Conservation (phyloP, 1,139 yeast species). For the Hanseniaspora sp. region DNA sequence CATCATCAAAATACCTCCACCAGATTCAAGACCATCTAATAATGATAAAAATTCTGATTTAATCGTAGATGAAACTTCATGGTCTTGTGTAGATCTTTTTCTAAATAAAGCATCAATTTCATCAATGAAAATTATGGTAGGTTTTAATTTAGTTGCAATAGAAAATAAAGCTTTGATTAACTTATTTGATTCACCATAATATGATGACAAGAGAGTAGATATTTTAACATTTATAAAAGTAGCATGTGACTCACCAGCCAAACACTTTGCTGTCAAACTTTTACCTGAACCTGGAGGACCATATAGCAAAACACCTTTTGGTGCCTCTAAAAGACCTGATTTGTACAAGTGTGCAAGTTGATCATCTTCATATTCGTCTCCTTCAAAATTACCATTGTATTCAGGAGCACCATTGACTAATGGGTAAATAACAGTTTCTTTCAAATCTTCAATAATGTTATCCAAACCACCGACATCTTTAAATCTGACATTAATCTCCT, state of each 20-base stretch:
- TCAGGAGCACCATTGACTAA: slow-evolving; percentile 43
- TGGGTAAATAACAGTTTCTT: slow-evolving; percentile 83
- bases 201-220: slow-evolving; percentile 93
- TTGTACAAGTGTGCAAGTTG: slow-evolving; percentile 18
- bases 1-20: slow-evolving; percentile 72
- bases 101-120: slow-evolving; percentile 91
- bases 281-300: slow-evolving; percentile 99
- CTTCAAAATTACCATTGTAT: neutral
- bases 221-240: slow-evolving; percentile 82
- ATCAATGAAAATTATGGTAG: slow-evolving; percentile 90
- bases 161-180: slow-evolving; percentile 89
- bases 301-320: slow-evolving; percentile 82
- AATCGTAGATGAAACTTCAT: slow-evolving; percentile 88
- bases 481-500: slow-evolving; percentile 65
- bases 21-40: slow-evolving; percentile 81
- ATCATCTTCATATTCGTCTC: neutral
- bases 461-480: slow-evolving; percentile 83
- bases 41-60: slow-evolving; percentile 96
- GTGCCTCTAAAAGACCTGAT: slow-evolving; percentile 60
- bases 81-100: slow-evolving; percentile 75
- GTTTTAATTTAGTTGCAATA: slow-evolving; percentile 78
- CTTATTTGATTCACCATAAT: slow-evolving; percentile 96
- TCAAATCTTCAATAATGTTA: slow-evolving; percentile 64
- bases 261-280: slow-evolving; percentile 92
- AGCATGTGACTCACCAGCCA: slow-evolving; percentile 87